phyloP scores from a whole-genome alignment of 306 rosid genomes.

The Vicia faba region DNA sequence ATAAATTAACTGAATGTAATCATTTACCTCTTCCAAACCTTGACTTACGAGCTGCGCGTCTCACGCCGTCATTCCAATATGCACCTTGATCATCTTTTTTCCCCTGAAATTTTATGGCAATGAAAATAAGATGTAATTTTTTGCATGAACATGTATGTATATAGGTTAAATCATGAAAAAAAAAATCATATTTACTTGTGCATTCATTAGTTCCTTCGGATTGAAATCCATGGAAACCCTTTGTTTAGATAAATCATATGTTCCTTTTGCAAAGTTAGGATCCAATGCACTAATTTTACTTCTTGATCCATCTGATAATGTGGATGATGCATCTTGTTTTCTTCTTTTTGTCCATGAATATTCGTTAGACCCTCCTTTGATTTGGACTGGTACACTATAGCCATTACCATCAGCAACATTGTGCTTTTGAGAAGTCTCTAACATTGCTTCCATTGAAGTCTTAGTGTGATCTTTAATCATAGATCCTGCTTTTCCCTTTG shows the following conservation, averaged over 20 bases:
- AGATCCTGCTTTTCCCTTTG: conserved; percentile 45
- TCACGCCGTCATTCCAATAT: conserved; percentile 56
- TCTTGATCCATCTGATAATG: conserved; percentile 77
- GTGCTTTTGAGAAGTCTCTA: conserved; percentile 50
- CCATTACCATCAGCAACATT: conserved; percentile 43
- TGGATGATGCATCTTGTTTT: conserved; percentile 63
- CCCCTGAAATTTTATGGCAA: conserved; percentile 41
- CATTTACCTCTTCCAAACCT: conserved; percentile 82
- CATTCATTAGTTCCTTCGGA: conserved; percentile 33
- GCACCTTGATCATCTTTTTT: conserved; percentile 37
- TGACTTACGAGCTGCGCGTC: conserved; percentile 60
- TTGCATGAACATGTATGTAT: neutral
- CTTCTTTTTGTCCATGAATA: conserved; percentile 71
- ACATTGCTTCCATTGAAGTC: conserved; percentile 51
- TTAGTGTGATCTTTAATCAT: conserved; percentile 46
- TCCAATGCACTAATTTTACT: conserved; percentile 89
- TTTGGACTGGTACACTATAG: conserved; percentile 51
- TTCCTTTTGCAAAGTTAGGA: conserved; percentile 67
- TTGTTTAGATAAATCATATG: conserved; percentile 48
- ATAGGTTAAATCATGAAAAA: neutral
- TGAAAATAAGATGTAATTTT: conserved; percentile 14
- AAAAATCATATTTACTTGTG: conserved; percentile 43
- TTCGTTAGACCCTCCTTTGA: conserved; percentile 64
- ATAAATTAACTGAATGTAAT: neutral
- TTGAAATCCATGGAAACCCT: conserved; percentile 44